Evolutionary conservation across 1,284 basidiomycete species (phyloP).

Genomic region (Heterobasidion occidentale): DNA sequence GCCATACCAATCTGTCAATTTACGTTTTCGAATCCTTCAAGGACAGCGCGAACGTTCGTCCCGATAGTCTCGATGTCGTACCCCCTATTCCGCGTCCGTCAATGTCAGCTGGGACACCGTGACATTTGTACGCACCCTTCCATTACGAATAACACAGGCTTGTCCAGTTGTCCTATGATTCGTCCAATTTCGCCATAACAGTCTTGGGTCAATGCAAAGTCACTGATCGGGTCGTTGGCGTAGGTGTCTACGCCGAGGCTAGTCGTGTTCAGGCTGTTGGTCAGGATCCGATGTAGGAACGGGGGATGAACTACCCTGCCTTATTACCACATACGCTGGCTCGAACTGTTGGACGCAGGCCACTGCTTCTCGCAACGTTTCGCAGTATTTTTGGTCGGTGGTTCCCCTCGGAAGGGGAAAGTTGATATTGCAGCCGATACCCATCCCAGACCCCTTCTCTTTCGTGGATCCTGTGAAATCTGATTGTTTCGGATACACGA

Average conservation of each 20-base stretch:
- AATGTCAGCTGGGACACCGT: background rate
- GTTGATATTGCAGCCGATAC: conserved; percentile 22
- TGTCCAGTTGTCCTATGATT: conserved; percentile 16
- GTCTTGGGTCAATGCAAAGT: conserved; percentile 22
- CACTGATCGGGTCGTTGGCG: conserved; percentile 25
- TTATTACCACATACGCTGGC: conserved; percentile 23
- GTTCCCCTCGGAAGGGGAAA: conserved; percentile 23
- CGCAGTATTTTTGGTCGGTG: conserved; percentile 20
- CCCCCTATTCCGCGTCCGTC: conserved; percentile 14
- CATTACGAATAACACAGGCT: conserved; percentile 26
- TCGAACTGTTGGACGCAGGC: conserved; percentile 16
- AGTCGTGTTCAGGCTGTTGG: background rate
- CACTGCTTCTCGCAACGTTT: conserved; percentile 15
- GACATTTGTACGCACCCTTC: conserved; percentile 23
- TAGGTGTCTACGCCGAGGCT: conserved; percentile 31
- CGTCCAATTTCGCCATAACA: conserved; percentile 24
- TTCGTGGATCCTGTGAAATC: conserved; percentile 25
- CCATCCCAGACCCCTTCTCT: conserved; percentile 22
- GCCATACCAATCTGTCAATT: background rate
- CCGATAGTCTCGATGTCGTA: conserved; percentile 20
- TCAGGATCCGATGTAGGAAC: background rate
- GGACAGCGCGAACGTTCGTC: conserved; percentile 18
- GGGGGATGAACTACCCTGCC: conserved; percentile 13
- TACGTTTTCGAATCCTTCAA: conserved; percentile 17
- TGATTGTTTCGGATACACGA: conserved; percentile 2